A percentile compares a stretch with the other conserved stretches of the same genome.
Evolutionary conservation across 1,139 yeast genomes (phyloP).

Genomic region (Kodamaea arcana): DNA sequence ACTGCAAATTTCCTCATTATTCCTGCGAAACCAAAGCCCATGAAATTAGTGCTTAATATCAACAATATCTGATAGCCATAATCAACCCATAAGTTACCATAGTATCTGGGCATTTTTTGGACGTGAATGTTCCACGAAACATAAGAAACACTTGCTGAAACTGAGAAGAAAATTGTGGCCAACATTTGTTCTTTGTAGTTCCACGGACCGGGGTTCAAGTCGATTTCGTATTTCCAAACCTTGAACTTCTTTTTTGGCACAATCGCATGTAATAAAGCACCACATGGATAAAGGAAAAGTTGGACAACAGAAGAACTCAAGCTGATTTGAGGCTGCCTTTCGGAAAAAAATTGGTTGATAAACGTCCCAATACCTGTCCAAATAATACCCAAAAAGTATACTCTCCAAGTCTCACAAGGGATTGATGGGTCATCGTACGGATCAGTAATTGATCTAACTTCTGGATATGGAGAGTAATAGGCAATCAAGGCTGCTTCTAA

Average conservation of each 20-base stretch:
- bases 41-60: conserved; percentile 15
- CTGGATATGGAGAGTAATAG: conserved; percentile 60
- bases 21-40: conserved; percentile 23
- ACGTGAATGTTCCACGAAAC: conserved; percentile 16
- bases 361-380: conserved; percentile 57
- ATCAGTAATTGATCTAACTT: conserved; percentile 56
- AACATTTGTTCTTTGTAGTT: conserved; percentile 20
- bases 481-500: conserved; percentile 30
- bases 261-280: conserved; percentile 24
- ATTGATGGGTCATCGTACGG: conserved; percentile 48
- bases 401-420: conserved; percentile 54
- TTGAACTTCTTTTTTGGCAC: conserved; percentile 21
- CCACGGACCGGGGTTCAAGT: conserved; percentile 25
- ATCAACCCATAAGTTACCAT: conserved; percentile 15
- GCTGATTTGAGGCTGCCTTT: conserved; percentile 51
- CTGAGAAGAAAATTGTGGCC: conserved; percentile 17
- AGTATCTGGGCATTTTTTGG: conserved; percentile 13
- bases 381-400: conserved; percentile 50
- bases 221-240: conserved; percentile 14
- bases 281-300: conserved; percentile 56
- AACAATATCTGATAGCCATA: conserved; percentile 16
- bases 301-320: conserved; percentile 50
- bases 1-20: conserved; percentile 17
- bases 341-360: conserved; percentile 54
- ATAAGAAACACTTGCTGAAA: conserved; percentile 12